Percentiles rank a stretch among this genome's conserved stretches.
phyloP scores from a whole-genome alignment of 1,284 basidiomycete genomes.

The Pseudozyma pruni region DNA sequence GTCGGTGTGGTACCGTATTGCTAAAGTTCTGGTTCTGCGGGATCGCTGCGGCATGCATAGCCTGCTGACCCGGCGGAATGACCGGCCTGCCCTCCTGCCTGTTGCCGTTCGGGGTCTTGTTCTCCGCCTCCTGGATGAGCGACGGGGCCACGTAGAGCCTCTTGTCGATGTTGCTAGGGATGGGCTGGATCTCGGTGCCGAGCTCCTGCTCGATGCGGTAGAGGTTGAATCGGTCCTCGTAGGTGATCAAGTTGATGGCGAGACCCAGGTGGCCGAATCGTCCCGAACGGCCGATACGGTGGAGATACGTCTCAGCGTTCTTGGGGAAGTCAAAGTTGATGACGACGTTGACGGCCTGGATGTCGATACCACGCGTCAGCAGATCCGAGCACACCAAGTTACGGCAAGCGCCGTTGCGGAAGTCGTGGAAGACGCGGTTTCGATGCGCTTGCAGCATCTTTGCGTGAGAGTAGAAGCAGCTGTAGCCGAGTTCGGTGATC shows the following conservation, averaged over 20 bases:
- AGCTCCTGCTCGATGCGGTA: slow-evolving; percentile 98
- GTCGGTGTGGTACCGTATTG: slow-evolving; percentile 58
- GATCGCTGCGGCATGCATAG: slow-evolving; percentile 64
- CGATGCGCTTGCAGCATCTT: slow-evolving; percentile 99
- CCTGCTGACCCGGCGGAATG: slow-evolving; percentile 67
- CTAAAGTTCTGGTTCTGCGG: slow-evolving; percentile 66
- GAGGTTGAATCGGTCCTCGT: slow-evolving; percentile 96
- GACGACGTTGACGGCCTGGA: slow-evolving; percentile 98
- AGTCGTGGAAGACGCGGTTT: slow-evolving; percentile 99
- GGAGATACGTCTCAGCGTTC: slow-evolving; percentile 97
- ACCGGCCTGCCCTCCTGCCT: slow-evolving; percentile 65
- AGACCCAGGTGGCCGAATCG: slow-evolving; percentile 96
- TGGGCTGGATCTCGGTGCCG: slow-evolving; percentile 96
- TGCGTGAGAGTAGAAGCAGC: slow-evolving; percentile 99
- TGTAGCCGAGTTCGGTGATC: slow-evolving; percentile 98
- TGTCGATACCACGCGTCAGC: slow-evolving; percentile 98
- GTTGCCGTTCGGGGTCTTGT: slow-evolving; percentile 38
- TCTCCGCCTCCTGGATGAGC: slow-evolving; percentile 60
- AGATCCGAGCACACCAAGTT: slow-evolving; percentile 96
- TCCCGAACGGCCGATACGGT: slow-evolving; percentile 95
- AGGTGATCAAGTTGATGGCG: slow-evolving; percentile 86
- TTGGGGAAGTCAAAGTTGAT: slow-evolving; percentile 99
- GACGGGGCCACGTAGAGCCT: slow-evolving; percentile 76
- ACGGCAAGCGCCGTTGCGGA: slow-evolving; percentile 96
- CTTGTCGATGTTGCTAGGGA: slow-evolving; percentile 89